phyloP scores from a whole-genome alignment of 164 flowering plant genomes.

The Cinnamomum micranthum region DNA sequence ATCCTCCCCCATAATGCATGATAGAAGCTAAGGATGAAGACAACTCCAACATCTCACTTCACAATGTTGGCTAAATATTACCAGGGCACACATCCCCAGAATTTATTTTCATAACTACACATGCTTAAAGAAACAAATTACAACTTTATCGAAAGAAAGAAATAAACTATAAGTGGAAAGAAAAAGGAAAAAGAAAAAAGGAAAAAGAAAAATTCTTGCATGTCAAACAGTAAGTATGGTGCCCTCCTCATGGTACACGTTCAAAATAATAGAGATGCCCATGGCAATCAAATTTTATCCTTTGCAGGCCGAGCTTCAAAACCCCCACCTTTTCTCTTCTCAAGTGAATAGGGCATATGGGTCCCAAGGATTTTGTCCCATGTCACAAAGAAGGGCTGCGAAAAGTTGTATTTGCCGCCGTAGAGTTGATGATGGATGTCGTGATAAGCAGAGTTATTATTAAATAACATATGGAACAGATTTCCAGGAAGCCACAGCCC shows the following conservation, averaged over 20 bases:
- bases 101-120: background rate
- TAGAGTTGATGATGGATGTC: constrained; percentile 93
- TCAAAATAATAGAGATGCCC: too few relatives aligned
- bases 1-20: too few relatives aligned
- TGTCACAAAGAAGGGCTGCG: constrained; percentile 86
- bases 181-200: background rate
- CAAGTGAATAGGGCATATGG: constrained; percentile 84
- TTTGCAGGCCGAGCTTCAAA: constrained; percentile 62
- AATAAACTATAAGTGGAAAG: too few relatives aligned
- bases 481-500: constrained; percentile 95
- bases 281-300: constrained; percentile 28
- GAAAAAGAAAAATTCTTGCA: background rate
- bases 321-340: constrained; percentile 71
- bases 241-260: background rate
- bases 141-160: too few relatives aligned
- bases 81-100: background rate
- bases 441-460: constrained; percentile 89
- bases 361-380: constrained; percentile 95
- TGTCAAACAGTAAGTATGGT: constrained; percentile 5
- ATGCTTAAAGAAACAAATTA: background rate
- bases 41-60: too few relatives aligned
- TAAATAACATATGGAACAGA: constrained; percentile 69
- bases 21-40: too few relatives aligned
- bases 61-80: too few relatives aligned
- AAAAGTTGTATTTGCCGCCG: constrained; percentile 86